phyloP scores from a whole-genome alignment of 768 basidiomycete genomes.

The Suillus discolor region DNA sequence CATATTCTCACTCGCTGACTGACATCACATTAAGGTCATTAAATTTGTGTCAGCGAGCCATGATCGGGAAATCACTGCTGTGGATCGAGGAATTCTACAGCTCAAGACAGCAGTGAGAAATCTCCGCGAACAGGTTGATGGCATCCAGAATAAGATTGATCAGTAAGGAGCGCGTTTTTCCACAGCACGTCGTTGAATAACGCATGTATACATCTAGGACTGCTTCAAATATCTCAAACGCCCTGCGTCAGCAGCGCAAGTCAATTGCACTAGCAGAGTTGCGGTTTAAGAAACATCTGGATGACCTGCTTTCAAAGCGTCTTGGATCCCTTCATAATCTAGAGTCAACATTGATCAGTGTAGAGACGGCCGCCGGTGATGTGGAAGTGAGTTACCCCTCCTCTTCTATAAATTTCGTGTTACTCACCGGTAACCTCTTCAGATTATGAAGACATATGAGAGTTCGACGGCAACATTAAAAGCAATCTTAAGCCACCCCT shows the following conservation, averaged over 20 bases:
- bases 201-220: constrained; percentile 46
- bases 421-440: constrained; percentile 9
- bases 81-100: constrained; percentile 83
- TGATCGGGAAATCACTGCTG: constrained; percentile 58
- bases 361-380: constrained; percentile 90
- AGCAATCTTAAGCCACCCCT: constrained; percentile 77
- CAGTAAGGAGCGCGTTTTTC: constrained; percentile 50
- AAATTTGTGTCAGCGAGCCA: constrained; percentile 63
- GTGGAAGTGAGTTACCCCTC: constrained; percentile 60
- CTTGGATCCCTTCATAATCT: constrained; percentile 73
- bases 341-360: constrained; percentile 73
- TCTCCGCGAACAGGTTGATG: constrained; percentile 68
- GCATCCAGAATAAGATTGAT: constrained; percentile 69
- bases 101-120: constrained; percentile 71
- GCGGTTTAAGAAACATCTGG: constrained; percentile 79
- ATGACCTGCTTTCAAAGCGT: constrained; percentile 76
- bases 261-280: constrained; percentile 73
- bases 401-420: constrained; percentile 6
- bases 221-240: constrained; percentile 62
- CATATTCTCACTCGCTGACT: constrained; percentile 4
- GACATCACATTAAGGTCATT: constrained; percentile 55
- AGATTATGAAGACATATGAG: constrained; percentile 89
- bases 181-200: neutral
- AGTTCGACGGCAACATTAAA: constrained; percentile 79
- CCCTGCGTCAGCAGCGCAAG: constrained; percentile 73